Percentiles rank a stretch among this genome's conserved stretches.
These are phyloP conservation scores for Avena insularis DNA, from an alignment of 176 grass and related monocot genomes.

Conservation along the genomic window DNA sequence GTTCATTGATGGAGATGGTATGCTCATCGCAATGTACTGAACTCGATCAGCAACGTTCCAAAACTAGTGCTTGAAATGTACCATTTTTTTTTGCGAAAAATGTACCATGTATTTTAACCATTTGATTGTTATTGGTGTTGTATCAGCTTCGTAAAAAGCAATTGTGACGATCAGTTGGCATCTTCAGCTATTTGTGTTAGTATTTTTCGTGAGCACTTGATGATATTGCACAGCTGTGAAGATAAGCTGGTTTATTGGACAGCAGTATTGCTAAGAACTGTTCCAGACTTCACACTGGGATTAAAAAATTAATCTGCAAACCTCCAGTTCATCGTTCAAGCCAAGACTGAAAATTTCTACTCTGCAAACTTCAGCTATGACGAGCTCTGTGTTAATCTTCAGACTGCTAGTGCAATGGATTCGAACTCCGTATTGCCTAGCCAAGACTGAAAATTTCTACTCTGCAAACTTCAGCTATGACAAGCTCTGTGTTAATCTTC, in stretches of 20 bases:
- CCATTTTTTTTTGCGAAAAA: too few relatives aligned
- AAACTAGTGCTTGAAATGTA: slow-evolving; percentile 22
- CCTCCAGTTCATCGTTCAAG: background rate
- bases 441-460: background rate
- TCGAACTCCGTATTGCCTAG: background rate
- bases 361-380: background rate
- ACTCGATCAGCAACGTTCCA: background rate
- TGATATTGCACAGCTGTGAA: background rate
- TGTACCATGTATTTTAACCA: background rate
- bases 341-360: background rate
- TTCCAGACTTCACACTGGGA: background rate
- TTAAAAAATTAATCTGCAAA: background rate
- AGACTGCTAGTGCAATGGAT: background rate
- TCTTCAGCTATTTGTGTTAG: background rate
- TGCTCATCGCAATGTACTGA: background rate
- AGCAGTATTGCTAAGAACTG: background rate
- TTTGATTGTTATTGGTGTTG: background rate
- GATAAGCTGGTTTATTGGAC: background rate
- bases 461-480: background rate
- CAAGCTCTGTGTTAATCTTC: background rate
- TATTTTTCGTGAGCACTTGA: background rate
- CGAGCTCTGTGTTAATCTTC: background rate
- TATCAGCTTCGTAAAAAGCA: background rate
- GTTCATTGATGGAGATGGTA: slow-evolving; percentile 48
- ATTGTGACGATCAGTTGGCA: background rate